Evolutionary conservation across 2,329 filamentous ascomycete species (phyloP).

Genomic region (Fusarium sublunatum): DNA sequence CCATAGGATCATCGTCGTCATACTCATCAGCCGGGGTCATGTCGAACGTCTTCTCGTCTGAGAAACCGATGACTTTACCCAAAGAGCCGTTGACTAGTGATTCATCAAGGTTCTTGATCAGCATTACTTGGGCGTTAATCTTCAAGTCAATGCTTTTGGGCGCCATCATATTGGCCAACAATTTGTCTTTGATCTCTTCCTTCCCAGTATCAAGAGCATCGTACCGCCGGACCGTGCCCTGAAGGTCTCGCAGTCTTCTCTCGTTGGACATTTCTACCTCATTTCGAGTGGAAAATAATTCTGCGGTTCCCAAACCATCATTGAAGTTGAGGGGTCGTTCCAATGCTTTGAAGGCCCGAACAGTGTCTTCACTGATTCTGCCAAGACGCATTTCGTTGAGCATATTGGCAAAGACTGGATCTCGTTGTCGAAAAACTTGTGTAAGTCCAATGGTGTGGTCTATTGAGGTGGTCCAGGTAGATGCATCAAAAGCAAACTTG

Average conservation of each 20-base stretch:
- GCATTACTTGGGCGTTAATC: conserved; percentile 95
- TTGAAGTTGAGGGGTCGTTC: conserved; percentile 76
- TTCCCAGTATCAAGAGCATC: conserved; percentile 84
- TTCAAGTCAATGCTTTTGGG: conserved; percentile 84
- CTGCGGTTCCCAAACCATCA: conserved; percentile 78
- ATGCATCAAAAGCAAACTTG: conserved; percentile 93
- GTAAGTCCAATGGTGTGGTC: conserved; percentile 96
- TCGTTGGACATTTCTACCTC: conserved; percentile 92
- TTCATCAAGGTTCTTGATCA: conserved; percentile 99
- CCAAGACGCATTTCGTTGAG: conserved; percentile 98
- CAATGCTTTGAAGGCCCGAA: conserved; percentile 79
- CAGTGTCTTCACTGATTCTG: conserved; percentile 78
- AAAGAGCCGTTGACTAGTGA: conserved; percentile 93
- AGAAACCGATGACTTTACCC: conserved; percentile 74
- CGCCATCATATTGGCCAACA: conserved; percentile 93
- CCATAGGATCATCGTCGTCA: conserved; percentile 55
- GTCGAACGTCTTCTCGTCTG: conserved; percentile 55
- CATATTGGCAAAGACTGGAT: conserved; percentile 90
- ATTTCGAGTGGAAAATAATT: conserved; percentile 89
- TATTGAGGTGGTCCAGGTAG: conserved; percentile 91
- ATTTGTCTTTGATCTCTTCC: conserved; percentile 74
- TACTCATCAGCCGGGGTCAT: conserved; percentile 55
- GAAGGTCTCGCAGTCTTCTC: conserved; percentile 75
- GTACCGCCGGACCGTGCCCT: conserved; percentile 75
- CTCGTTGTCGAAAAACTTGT: conserved; percentile 95